phyloP scores from a whole-genome alignment of 1,284 basidiomycete species.

The Phylloboletellus chloephorus region DNA sequence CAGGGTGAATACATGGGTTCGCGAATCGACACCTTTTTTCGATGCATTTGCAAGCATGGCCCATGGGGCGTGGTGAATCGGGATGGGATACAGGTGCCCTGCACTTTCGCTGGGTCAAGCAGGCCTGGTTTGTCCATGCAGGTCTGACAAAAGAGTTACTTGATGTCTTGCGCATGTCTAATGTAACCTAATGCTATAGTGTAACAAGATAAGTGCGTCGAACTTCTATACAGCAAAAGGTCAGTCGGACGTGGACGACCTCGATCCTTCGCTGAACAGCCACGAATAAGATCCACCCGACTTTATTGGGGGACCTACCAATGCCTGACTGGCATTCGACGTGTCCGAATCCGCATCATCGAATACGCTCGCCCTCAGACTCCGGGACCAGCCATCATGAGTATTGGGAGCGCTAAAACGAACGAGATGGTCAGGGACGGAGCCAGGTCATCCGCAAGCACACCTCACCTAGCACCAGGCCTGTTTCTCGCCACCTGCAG shows the following conservation, averaged over 20 bases:
- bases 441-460: not conserved
- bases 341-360: slow-evolving; percentile 22
- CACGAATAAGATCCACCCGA: slow-evolving; percentile 8
- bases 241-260: slow-evolving; percentile 11
- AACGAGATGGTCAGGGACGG: not conserved
- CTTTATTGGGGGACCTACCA: slow-evolving; percentile 5
- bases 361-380: slow-evolving; percentile 2
- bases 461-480: slow-evolving; percentile 14
- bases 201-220: too few species aligned
- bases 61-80: too few species aligned
- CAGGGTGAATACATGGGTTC: slow-evolving; percentile 3
- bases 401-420: slow-evolving; percentile 2
- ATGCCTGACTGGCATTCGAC: slow-evolving; percentile 12
- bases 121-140: not conserved
- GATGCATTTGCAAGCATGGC: slow-evolving; percentile 1
- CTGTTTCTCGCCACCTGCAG: slow-evolving; percentile 18
- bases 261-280: slow-evolving; percentile 12
- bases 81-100: too few species aligned
- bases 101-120: too few species aligned
- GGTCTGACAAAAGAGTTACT: too few species aligned
- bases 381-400: slow-evolving; percentile 14
- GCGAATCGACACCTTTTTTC: not conserved
- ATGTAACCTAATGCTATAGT: too few species aligned
- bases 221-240: too few species aligned
- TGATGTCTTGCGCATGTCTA: too few species aligned